These are phyloP conservation scores for Geranium incanum DNA, from an alignment of 441 rosid genomes.

Conservation along the genomic window DNA sequence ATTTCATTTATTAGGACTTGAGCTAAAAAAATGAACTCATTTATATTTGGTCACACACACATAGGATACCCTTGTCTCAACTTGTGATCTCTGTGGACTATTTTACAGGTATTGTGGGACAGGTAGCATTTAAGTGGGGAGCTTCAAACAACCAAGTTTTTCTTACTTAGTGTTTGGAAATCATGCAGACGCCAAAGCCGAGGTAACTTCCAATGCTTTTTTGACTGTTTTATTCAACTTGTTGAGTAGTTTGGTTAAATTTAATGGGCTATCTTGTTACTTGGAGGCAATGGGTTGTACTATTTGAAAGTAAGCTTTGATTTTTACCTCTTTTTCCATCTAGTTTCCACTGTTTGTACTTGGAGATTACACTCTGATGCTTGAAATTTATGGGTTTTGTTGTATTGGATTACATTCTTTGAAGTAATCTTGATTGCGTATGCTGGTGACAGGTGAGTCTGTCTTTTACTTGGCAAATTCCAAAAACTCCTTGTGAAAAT, in stretches of 20 bases:
- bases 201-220: constrained; percentile 9
- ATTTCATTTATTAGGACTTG: background rate
- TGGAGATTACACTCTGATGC: background rate
- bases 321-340: background rate
- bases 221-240: constrained; percentile 1
- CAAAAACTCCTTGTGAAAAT: background rate
- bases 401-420: background rate
- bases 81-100: constrained; percentile 1
- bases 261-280: background rate
- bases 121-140: constrained; percentile 2
- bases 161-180: constrained; percentile 1
- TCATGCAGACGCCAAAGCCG: constrained; percentile 11
- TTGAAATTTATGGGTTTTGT: background rate
- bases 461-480: background rate
- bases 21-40: constrained; percentile 19
- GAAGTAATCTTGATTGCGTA: background rate
- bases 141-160: background rate
- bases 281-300: background rate
- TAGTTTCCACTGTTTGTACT: background rate
- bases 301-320: background rate
- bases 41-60: constrained; percentile 24
- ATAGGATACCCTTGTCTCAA: constrained; percentile 9
- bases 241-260: background rate
- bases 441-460: background rate
- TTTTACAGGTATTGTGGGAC: constrained; percentile 6